These are phyloP conservation scores for Pluteus cervinus DNA, from an alignment of 768 basidiomycete species.

Conservation along the genomic window DNA sequence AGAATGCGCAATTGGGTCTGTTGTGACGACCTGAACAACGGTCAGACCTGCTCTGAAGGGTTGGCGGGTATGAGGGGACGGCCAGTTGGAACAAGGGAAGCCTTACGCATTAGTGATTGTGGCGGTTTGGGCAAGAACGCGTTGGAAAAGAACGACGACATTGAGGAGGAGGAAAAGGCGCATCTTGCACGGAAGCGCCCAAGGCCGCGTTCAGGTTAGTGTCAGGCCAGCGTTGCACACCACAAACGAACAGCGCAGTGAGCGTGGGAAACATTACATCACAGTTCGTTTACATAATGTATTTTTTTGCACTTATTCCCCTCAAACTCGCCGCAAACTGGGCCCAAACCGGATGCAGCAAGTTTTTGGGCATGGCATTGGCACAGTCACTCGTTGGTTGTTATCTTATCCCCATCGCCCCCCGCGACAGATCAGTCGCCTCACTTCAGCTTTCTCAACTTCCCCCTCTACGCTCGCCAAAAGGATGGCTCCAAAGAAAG, in stretches of 20 bases:
- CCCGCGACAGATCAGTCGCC: too few relatives aligned
- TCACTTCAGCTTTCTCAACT: conserved; percentile 32
- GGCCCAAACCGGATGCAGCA: too few relatives aligned
- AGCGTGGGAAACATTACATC: too few relatives aligned
- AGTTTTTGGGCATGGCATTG: too few relatives aligned
- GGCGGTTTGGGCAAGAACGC: conserved; percentile 46
- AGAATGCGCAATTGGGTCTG: conserved; percentile 28
- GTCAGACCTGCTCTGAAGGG: conserved; percentile 36
- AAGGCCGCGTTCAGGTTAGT: too few relatives aligned
- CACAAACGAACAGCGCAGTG: too few relatives aligned
- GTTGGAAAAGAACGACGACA: conserved; percentile 13
- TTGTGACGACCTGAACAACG: conserved; percentile 42
- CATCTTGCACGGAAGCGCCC: conserved; percentile 1
- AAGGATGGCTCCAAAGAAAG: conserved; percentile 91
- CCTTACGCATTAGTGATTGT: conserved; percentile 45
- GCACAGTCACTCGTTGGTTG: too few relatives aligned
- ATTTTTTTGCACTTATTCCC: too few relatives aligned
- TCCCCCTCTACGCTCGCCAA: conserved; percentile 35
- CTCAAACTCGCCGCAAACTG: too few relatives aligned
- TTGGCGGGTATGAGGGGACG: background rate
- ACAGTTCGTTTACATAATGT: too few relatives aligned
- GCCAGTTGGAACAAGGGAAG: background rate
- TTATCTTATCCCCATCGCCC: too few relatives aligned
- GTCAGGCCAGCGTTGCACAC: too few relatives aligned
- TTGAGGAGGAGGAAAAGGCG: conserved; percentile 11